These are phyloP conservation scores for Penicillium italicum DNA, from an alignment of 2,329 filamentous ascomycete genomes.

Conservation along the genomic window DNA sequence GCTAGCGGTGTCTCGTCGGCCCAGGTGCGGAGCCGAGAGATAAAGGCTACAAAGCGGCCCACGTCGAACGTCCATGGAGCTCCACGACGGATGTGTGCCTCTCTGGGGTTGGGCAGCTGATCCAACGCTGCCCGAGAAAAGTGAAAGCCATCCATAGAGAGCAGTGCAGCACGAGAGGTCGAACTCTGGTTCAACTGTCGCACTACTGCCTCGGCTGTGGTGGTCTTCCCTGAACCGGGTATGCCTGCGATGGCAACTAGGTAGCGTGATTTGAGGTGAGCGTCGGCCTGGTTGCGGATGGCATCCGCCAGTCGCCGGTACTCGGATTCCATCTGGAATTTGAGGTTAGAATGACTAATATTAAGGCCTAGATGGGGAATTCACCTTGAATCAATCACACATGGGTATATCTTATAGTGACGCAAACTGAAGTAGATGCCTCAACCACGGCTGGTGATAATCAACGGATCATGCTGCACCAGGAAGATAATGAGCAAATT, in stretches of 20 bases:
- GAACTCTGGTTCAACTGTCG: constrained; percentile 23
- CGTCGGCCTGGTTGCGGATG: constrained; percentile 17
- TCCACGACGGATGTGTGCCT: constrained; percentile 37
- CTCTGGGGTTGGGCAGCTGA: constrained; percentile 30
- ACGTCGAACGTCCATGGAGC: constrained; percentile 41
- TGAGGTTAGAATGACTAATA: neutral
- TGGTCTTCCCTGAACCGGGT: constrained; percentile 37
- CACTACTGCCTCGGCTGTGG: constrained; percentile 29
- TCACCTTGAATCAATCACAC: constrained; percentile 5
- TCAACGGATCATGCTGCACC: constrained; percentile 7
- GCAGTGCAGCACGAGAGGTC: constrained; percentile 13
- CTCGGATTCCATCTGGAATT: constrained; percentile 22
- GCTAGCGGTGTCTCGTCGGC: constrained; percentile 18
- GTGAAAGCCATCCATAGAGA: constrained; percentile 43
- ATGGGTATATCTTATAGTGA: neutral
- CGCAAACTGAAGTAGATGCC: neutral
- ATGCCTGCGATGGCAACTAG: constrained; percentile 32
- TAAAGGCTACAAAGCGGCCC: constrained; percentile 26
- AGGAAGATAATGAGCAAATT: neutral
- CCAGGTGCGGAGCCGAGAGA: constrained; percentile 26
- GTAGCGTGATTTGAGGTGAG: constrained; percentile 18
- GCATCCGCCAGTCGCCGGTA: constrained; percentile 19
- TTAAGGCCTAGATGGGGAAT: neutral
- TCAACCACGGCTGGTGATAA: neutral
- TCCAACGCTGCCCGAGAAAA: constrained; percentile 30